Conservation (phyloP, 768 basidiomycete species). For the Mrakia hoshinonis region DNA sequence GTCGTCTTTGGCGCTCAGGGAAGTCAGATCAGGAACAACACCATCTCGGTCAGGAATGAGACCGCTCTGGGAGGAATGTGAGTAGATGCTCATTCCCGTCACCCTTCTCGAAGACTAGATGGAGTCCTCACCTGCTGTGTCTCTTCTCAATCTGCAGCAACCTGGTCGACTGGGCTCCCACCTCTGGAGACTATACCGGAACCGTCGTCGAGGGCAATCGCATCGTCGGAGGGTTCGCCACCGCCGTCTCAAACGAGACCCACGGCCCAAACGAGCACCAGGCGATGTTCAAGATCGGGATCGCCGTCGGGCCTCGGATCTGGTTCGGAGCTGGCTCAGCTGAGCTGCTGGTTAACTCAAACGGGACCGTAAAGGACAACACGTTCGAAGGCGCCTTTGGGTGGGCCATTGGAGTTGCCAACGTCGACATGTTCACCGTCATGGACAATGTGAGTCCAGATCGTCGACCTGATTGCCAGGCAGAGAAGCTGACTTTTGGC, state of each 20-base stretch:
- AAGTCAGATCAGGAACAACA: slow-evolving; percentile 63
- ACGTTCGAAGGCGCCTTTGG: slow-evolving; percentile 47
- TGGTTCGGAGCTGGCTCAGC: slow-evolving; percentile 54
- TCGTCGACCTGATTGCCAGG: background rate
- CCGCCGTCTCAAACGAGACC: background rate
- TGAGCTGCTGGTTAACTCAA: background rate
- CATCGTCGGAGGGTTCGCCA: slow-evolving; percentile 51
- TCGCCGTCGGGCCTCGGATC: slow-evolving; percentile 65
- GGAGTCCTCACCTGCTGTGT: background rate
- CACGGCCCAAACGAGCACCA: slow-evolving; percentile 39
- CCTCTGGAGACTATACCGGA: background rate
- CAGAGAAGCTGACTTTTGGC: background rate
- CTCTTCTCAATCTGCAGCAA: slow-evolving; percentile 47
- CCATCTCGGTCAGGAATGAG: slow-evolving; percentile 51
- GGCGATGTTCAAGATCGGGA: slow-evolving; percentile 69
- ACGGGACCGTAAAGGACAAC: slow-evolving; percentile 49
- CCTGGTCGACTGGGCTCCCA: slow-evolving; percentile 23
- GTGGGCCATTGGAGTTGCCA: slow-evolving; percentile 60
- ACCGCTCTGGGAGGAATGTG: slow-evolving; percentile 62
- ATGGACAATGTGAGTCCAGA: slow-evolving; percentile 43
- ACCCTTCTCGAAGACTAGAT: background rate
- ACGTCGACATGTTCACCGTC: slow-evolving; percentile 59
- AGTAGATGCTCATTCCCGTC: background rate
- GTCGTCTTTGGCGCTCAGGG: slow-evolving; percentile 70
- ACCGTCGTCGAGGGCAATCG: slow-evolving; percentile 60